These are phyloP conservation scores for Peronospora tabacina DNA, from an alignment of 352 stramenopile species.

Conservation along the genomic window DNA sequence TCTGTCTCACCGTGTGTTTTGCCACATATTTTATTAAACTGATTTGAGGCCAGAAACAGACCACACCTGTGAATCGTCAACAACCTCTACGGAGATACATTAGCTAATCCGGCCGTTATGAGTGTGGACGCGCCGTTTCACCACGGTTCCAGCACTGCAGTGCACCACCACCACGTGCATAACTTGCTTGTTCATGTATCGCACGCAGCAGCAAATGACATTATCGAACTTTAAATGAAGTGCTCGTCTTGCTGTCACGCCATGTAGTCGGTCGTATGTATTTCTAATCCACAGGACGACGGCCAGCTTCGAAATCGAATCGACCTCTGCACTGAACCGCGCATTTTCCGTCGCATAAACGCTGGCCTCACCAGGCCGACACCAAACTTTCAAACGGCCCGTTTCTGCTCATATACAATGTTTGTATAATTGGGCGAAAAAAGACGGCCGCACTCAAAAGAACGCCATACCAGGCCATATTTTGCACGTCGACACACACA, in stretches of 20 bases:
- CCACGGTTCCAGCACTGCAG: constrained; percentile 5
- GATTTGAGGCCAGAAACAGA: background rate
- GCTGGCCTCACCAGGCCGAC: background rate
- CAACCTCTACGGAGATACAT: background rate
- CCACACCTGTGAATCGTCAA: background rate
- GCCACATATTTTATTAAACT: background rate
- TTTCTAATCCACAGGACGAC: background rate
- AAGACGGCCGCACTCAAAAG: constrained; percentile 1
- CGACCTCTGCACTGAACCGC: too few species aligned
- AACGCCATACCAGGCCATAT: background rate
- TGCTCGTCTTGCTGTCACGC: background rate
- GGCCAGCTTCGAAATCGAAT: background rate
- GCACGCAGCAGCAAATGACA: background rate
- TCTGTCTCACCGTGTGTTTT: background rate
- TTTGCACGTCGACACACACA: too few species aligned
- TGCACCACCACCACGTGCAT: background rate
- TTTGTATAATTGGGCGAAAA: constrained; percentile 1
- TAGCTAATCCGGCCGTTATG: constrained; percentile 3
- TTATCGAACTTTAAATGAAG: too few species aligned
- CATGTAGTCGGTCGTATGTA: background rate
- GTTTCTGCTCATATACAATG: constrained; percentile 12
- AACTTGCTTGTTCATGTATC: background rate
- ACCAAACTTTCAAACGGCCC: background rate
- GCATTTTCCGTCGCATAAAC: constrained; percentile 9
- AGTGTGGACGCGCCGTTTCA: background rate